phyloP scores from a whole-genome alignment of 2,329 filamentous ascomycete species.

The Phoma sp. region DNA sequence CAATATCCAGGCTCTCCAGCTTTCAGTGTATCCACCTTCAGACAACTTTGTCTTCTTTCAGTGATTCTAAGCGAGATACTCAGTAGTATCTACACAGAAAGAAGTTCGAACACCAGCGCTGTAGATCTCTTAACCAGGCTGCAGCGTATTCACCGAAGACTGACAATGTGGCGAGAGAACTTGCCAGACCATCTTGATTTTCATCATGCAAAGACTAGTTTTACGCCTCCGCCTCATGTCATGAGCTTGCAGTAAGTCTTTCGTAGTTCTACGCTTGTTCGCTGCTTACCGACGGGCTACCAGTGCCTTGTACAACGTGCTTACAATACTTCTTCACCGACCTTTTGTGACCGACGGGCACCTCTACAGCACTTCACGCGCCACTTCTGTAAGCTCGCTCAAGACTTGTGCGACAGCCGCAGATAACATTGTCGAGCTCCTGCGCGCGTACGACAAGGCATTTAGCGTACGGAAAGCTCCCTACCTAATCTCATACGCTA shows the following conservation, averaged over 20 bases:
- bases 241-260: slow-evolving; percentile 33
- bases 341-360: slow-evolving; percentile 61
- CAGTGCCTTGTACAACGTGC: slow-evolving; percentile 57
- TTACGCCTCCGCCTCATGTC: slow-evolving; percentile 47
- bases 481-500: slow-evolving; percentile 63
- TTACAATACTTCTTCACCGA: slow-evolving; percentile 61
- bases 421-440: slow-evolving; percentile 52
- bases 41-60: slow-evolving; percentile 53
- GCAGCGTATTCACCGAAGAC: slow-evolving; percentile 48
- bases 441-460: slow-evolving; percentile 54
- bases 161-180: slow-evolving; percentile 52
- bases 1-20: slow-evolving; percentile 45
- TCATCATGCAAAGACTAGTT: slow-evolving; percentile 34
- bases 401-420: slow-evolving; percentile 57
- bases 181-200: slow-evolving; percentile 55
- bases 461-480: slow-evolving; percentile 58
- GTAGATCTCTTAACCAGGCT: slow-evolving; percentile 48
- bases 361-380: slow-evolving; percentile 51
- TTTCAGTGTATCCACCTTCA: slow-evolving; percentile 55
- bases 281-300: neutral
- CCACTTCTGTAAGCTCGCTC: slow-evolving; percentile 53
- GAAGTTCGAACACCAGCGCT: slow-evolving; percentile 40
- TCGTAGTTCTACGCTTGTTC: neutral
- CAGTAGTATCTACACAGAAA: slow-evolving; percentile 49
- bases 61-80: slow-evolving; percentile 54